phyloP scores from a whole-genome alignment of 1,139 yeast species.

The Candida anutae region DNA sequence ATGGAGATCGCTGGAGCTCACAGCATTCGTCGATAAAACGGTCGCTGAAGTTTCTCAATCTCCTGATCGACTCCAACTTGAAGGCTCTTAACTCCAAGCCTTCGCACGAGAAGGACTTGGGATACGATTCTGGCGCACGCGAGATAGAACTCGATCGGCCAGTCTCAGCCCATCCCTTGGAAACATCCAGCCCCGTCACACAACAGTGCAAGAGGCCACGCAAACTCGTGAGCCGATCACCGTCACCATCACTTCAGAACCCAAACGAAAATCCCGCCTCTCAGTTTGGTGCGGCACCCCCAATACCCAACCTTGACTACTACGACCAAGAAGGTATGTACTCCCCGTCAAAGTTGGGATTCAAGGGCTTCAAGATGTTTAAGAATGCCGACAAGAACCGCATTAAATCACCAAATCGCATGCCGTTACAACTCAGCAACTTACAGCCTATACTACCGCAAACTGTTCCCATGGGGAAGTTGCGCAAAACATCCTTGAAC shows the following conservation, averaged over 20 bases:
- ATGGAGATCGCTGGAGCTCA: constrained; percentile 13
- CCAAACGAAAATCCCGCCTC: no score
- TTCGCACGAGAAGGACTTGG: constrained; percentile 16
- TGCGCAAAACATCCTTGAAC: constrained; percentile 10
- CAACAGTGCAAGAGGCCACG: constrained; percentile 44
- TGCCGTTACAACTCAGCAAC: no score
- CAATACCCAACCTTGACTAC: no score
- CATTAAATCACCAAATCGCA: constrained; percentile 21
- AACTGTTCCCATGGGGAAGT: constrained; percentile 6
- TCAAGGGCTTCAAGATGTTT: constrained; percentile 27
- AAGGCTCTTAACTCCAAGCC: constrained; percentile 7
- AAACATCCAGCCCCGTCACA: constrained; percentile 2
- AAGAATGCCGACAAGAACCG: constrained; percentile 26
- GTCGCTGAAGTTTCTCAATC: constrained; percentile 40
- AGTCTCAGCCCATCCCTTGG: constrained; percentile 6
- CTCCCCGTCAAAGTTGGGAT: constrained; percentile 26
- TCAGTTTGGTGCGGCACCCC: no score
- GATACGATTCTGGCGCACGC: constrained; percentile 20
- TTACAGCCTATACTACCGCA: no score
- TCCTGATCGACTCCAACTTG: constrained; percentile 32
- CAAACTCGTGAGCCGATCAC: constrained; percentile 37
- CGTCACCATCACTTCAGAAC: constrained; percentile 11
- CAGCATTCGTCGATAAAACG: constrained; percentile 30
- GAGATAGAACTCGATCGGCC: constrained; percentile 16
- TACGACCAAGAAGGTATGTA: constrained; percentile 11